A percentile compares a stretch with the other conserved stretches of the same genome.
Evolutionary conservation across 2,329 filamentous ascomycete genomes (phyloP).

Genomic region (Colletotrichum musae): DNA sequence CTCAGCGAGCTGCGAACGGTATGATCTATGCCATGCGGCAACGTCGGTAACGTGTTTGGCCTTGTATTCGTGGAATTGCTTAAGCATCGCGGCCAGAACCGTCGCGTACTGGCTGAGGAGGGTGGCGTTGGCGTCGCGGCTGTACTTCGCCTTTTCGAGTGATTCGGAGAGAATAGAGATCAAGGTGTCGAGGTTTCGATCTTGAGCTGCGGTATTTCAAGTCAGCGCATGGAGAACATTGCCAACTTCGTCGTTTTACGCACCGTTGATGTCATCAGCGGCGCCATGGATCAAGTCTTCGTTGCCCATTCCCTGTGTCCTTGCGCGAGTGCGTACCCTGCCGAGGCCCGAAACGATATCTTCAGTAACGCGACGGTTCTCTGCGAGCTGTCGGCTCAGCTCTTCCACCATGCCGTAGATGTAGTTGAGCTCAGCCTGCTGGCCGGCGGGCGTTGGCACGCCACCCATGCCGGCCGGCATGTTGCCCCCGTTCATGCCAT

Average conservation of each 20-base stretch:
- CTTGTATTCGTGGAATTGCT: constrained; percentile 78
- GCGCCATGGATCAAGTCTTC: constrained; percentile 71
- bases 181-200: constrained; percentile 72
- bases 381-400: constrained; percentile 73
- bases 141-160: constrained; percentile 73
- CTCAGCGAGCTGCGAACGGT: constrained; percentile 75
- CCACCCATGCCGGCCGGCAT: constrained; percentile 61
- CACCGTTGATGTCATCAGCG: constrained; percentile 71
- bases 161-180: constrained; percentile 73
- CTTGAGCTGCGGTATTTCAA: constrained; percentile 61
- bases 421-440: constrained; percentile 78
- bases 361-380: constrained; percentile 73
- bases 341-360: constrained; percentile 76
- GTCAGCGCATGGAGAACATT: constrained; percentile 3
- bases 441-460: constrained; percentile 75
- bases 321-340: constrained; percentile 71
- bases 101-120: constrained; percentile 72
- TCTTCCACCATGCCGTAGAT: constrained; percentile 79
- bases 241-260: constrained; percentile 36
- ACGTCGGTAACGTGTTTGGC: constrained; percentile 73
- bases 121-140: constrained; percentile 72
- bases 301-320: constrained; percentile 66
- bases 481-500: constrained; percentile 65
- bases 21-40: constrained; percentile 75
- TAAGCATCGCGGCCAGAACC: constrained; percentile 70